Base-by-base conservation (phyloP, 148 eudicot species). In the Hydrangea macrophylla region DNA sequence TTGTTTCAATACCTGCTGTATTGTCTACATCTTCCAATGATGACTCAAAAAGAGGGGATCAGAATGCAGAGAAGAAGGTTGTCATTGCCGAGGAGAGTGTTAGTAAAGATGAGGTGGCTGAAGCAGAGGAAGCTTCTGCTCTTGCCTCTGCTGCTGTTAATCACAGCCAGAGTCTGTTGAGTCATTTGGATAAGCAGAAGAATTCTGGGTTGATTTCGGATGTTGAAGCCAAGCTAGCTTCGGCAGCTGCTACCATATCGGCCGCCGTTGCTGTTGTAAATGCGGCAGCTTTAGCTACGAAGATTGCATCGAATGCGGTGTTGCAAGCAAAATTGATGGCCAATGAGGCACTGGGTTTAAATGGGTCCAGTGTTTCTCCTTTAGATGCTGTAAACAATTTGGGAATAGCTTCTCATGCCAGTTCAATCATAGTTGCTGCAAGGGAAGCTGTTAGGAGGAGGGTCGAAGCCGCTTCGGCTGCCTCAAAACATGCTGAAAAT, bases 211-310 rank as follows among this genome's bases (percentile, higher is more conserved):
- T 84, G 70, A 71, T 77, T 24, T 76, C 81, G 37, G 97, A 87
- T 73, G 77, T 67, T 60, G 90, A 94, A 82, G 81, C 79, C 39
- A 87, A 91, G 74, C 62, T 94, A 58, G 73, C 86, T 69, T 87
- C 97, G 67, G 88, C 99, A 6, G 93, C 97, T 48, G 90, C 68
- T 72, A 87, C 93, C 51, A 73, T 89, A 58, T 88, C 93, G 33
- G 97, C 97, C 28, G 92, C 99, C 64, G 89, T 92, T 62, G 84
- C 89, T 64, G 96, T 94, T 71, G 93, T 96, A 17, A 91, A 84
- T 71, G 97, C 88, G 1, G 99, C 99, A 6, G 92, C 99, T 56
- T 97, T 97, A 17, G 96, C 93, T 70, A 97, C 99, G 20, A 83
- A 79, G 76, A 71, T 94, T 78, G 99, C 97, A 50, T 88, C 83